Base-by-base conservation (phyloP, 2,329 filamentous ascomycete species). In the Colletotrichum sp. region DNA sequence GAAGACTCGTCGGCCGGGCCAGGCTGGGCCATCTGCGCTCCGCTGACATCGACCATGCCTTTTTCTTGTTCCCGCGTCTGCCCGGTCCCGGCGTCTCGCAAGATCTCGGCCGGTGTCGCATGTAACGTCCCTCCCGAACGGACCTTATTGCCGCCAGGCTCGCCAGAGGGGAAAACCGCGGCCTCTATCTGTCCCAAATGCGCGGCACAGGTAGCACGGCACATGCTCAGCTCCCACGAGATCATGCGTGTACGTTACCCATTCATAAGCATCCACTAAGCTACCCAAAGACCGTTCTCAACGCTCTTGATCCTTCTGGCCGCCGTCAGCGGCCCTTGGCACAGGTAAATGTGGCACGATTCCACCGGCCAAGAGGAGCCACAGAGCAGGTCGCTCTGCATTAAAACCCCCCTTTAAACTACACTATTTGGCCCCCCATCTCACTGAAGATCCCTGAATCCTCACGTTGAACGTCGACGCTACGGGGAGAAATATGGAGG, bases 361-460 rank as follows among this genome's bases (percentile, higher is more conserved):
- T 55, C n/a, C 55, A 62, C 52, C 36, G 26, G 30, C 36, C 26
- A 16, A 16, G 22, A 68, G 57, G 64, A 73, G 64, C 69, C 44
- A 34, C 30, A 73, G 39, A 72, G 39, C 73, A 59, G 12, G 44
- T 64, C 13, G 59, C 69, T 68, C 64, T 28, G 73, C 57, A 68
- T 44, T 36, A 6, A 18, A 55, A 12, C 55, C 39, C 68, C 57
- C 64, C 26, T 68, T 68, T 63, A 24, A 34, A 36, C 64, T 68
- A 55, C 52, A 26, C 39, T 63, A 22, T 59, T 68, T 63, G 55
- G 68, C 69, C 69, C 64, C 68, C 73, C 68, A 62, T 72, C 73
- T 73, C 70, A n/a, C 39, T 57, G 64, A 64, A 68, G 57, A 75
- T 68, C 69, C 73, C 44, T 64, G 70, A 30, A 39, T 48, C 44